Evolutionary conservation across 352 stramenopile species (phyloP).

Genomic region (Hyphochytrium catenoides): DNA sequence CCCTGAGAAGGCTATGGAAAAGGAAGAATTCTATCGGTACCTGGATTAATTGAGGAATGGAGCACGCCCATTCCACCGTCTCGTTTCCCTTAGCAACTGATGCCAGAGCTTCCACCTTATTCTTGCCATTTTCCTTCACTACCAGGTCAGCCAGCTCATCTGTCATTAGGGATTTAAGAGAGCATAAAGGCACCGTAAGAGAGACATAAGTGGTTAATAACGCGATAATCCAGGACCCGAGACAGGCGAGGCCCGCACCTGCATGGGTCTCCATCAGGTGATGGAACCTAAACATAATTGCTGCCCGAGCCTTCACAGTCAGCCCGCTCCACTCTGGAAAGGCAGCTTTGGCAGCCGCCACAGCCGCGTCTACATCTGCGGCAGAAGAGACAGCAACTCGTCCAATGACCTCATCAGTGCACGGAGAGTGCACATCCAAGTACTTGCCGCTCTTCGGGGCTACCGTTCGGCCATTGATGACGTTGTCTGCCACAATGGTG

Average conservation of each 20-base stretch:
- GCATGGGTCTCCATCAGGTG: conserved; percentile 64
- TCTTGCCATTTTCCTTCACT: conserved; percentile 91
- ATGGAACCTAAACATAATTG: conserved; percentile 91
- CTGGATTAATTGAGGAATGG: conserved; percentile 67
- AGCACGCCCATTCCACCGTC: conserved; percentile 90
- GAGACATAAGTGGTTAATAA: not conserved
- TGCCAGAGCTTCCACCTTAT: conserved; percentile 84
- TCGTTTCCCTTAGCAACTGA: conserved; percentile 93
- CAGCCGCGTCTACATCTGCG: conserved; percentile 57
- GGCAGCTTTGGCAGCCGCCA: conserved; percentile 41
- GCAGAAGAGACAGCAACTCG: conserved; percentile 43
- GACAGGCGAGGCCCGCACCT: conserved; percentile 10
- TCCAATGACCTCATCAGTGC: conserved; percentile 35
- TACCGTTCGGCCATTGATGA: conserved; percentile 34
- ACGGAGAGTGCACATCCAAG: conserved; percentile 33
- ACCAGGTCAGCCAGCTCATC: conserved; percentile 77
- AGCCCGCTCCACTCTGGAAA: conserved; percentile 64
- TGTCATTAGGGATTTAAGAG: no score
- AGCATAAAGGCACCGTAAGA: no score
- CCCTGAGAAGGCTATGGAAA: no score
- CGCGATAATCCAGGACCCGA: not conserved
- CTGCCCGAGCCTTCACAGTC: conserved; percentile 80
- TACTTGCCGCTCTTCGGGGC: conserved; percentile 16
- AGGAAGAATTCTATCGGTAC: no score
- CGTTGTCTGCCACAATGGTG: conserved; percentile 19